Evolutionary conservation across 371 early-diverging fungal species (phyloP), one percentile per base, ranked within the genome.

Genomic region (Apophysomyces elegans): DNA sequence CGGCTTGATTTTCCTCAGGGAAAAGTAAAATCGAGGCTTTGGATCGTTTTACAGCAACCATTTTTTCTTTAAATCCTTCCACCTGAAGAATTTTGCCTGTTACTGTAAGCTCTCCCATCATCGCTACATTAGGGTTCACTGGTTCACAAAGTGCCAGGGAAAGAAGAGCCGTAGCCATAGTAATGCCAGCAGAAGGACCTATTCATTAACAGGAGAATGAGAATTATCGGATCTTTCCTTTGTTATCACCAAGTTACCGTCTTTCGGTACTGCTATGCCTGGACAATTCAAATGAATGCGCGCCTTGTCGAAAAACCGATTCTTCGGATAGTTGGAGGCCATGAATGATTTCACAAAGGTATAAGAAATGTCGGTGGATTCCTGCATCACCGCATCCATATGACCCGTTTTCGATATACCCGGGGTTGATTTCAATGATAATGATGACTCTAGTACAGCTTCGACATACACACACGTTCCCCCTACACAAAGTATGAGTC

Each of bases 301-400:
- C 3, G 93, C 92, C 63, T 88, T 86, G 64, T 91, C 88, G 68
- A 97, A 96, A 83, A 96, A 96, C 61, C 81, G 83, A 80, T 94
- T 95, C 47, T 88, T 85, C 8, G 94, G 93, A 77, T 86, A 87
- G 5, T 76, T 71, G n/a, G 82, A 76, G n/a, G 86, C 87, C 67
- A 96, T 50, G 58, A 92, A 75, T 37, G 91, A 84, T 69, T 92
- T 92, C 11, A 94, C 91, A 78, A 83, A 96, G 0, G 96, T 96
- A 76, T 96, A 95, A 0, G 98, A 96, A 63, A 98, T 94, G 13
- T 87, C 88, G 2, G 94, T 83, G 14, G 92, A 92, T 75, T 98
- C 98, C 79, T 97, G 95, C 97, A 98, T 98, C 26, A 98, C 97
- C 72, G 96, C 95, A 44, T 96, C 97, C 69, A 98, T 81, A 71